Conservation (phyloP, 2,329 filamentous ascomycete species). For the Ophiocordyceps sinensis region DNA sequence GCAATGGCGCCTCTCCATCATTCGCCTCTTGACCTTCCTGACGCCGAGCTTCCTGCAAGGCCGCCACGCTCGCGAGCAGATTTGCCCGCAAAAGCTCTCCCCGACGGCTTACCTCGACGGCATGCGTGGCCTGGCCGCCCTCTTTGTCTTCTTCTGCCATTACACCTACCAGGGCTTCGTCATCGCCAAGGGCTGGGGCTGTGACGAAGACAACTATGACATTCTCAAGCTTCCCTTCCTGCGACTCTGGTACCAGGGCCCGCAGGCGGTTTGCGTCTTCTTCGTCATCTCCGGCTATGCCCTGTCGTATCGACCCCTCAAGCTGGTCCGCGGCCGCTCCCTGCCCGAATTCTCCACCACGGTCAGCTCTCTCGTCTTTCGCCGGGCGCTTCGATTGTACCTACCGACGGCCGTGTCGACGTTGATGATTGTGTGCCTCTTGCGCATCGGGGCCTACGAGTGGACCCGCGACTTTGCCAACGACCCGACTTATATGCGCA, state of each 20-base stretch:
- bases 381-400: slow-evolving; percentile 36
- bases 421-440: slow-evolving; percentile 27
- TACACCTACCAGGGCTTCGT: slow-evolving; percentile 37
- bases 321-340: slow-evolving; percentile 23
- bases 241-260: slow-evolving; percentile 38
- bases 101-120: slow-evolving; percentile 45
- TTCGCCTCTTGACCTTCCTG: slow-evolving; percentile 28
- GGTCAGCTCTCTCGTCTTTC: slow-evolving; percentile 35
- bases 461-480: slow-evolving; percentile 29
- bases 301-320: slow-evolving; percentile 38
- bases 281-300: slow-evolving; percentile 50
- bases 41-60: slow-evolving; percentile 39
- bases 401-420: slow-evolving; percentile 36
- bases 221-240: slow-evolving; percentile 38
- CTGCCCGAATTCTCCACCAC: slow-evolving; percentile 26
- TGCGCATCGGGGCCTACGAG: slow-evolving; percentile 33
- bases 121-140: slow-evolving; percentile 39
- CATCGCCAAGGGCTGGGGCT: slow-evolving; percentile 36
- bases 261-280: slow-evolving; percentile 44
- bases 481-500: slow-evolving; percentile 28
- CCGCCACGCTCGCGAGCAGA: slow-evolving; percentile 24
- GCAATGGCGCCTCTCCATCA: slow-evolving; percentile 21
- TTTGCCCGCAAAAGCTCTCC: slow-evolving; percentile 24
- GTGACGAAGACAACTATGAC: slow-evolving; percentile 26
- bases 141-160: slow-evolving; percentile 43